Base-by-base conservation (phyloP, 2,329 filamentous ascomycete species). In the Aspergillus pseudoviridinutans region DNA sequence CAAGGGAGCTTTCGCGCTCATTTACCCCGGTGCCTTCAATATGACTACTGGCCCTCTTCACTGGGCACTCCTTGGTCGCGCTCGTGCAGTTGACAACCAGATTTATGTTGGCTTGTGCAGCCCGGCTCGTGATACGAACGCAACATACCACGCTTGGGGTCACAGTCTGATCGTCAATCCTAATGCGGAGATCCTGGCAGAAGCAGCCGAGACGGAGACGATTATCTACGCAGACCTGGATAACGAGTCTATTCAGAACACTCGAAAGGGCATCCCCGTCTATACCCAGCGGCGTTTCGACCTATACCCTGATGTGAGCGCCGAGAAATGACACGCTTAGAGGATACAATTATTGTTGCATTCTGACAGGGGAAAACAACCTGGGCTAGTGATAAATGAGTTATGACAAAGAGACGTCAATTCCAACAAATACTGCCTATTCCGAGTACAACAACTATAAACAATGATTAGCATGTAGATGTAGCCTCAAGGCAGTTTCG, bases 1-100 rank as follows among this genome's bases (percentile, higher is more conserved):
- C 32, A 86, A 87, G 64, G 92, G 89, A n/a, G 89, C 87, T 57
- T 99, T 99, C 74, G 82, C 91, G 49, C 84, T 97, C 54, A 73
- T 97, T 20, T 97, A 97, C 75, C 94, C 94, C 0, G 94, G 92
- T n/a, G 94, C 94, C 1, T 99, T 99, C 82, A 99, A 97, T 76
- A 81, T 90, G 59, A 96, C 92, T 0, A 99, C 94, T 0, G 94
- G 94, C 0, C 88, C 90, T 5, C 76, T 97, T 73, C 94, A 99
- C 76, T 99, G 94, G 94, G 83, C 87, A 57, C 78, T 99, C 64
- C 84, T 90, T 67, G 93, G 87, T 1, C 84, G 90, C 63, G 92
- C 89, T 14, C 82, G 94, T 61, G 94, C 93, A 4, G 83, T 96
- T 66, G 93, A 99, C 71, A 97, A 97, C 72, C 92, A 99, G 80